Evolutionary conservation across 1,284 basidiomycete genomes (phyloP), one percentile per base, ranked within the genome.

Genomic region (Ceratobasidium sp.): DNA sequence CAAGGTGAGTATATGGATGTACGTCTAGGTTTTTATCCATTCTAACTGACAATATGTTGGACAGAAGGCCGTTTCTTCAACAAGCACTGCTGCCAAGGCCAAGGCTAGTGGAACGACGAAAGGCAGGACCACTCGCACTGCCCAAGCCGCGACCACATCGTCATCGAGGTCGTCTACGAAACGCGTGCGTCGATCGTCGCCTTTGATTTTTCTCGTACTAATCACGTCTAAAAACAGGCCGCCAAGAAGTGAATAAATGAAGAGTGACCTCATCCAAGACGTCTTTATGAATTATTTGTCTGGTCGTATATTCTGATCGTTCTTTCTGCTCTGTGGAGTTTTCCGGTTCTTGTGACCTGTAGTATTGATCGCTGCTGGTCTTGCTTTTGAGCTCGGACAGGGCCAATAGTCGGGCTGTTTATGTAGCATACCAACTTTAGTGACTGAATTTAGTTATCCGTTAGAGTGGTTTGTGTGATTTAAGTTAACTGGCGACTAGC

Each of bases 1-100:
- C 7, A 87, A 85, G 80, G 87, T 86, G 34, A 7, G 59, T 15
- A 25, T 90, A 83, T 11, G 37, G 9, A 40, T 54, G n/a, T 32
- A n/a, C 22, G 11, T 1, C 1, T 34, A 37, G 1, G 59, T 34
- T 19, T 44, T 9, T 32, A 44, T 40, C 51, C 13, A 29, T 49
- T 32, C 34, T 51, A 40, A 59, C 54, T 34, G 32, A 40, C 25
- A 22, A 15, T n/a, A 3, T 17, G 19, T 56, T 9, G 37, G 9
- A 22, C n/a, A 52, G 56, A 54, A 78, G 62, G 29, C 76, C 32
- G 61, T 61, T 57, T 75, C 71, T 1, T 75, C 71, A 5, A 75
- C 71, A 13, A 66, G 61, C 51, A 75, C 61, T 8, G 49, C 61
- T 22, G 71, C 71, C 29, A 75, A 75, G 52, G 71, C 71, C 6